A percentile compares a stretch with the other conserved stretches of the same genome.
phyloP scores from a whole-genome alignment of 768 basidiomycete species.

The Leccinum broughii region DNA sequence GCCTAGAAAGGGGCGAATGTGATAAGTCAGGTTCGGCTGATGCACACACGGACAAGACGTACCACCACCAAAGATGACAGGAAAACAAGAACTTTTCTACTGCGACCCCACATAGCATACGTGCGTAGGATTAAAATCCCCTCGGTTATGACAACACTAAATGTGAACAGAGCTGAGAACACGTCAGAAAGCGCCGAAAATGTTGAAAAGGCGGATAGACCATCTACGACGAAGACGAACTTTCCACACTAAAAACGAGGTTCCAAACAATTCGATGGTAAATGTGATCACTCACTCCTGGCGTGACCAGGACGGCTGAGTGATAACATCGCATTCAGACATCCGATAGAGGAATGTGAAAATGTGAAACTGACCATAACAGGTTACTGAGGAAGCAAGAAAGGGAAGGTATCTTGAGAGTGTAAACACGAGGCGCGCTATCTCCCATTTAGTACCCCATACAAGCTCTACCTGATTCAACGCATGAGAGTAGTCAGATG shows the following conservation, averaged over 20 bases:
- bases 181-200: neutral
- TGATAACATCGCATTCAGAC: neutral
- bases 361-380: slow-evolving; percentile 17
- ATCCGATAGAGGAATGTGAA: neutral
- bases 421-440: slow-evolving; percentile 25
- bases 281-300: slow-evolving; percentile 6
- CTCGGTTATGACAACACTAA: slow-evolving; percentile 16
- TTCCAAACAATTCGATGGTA: neutral
- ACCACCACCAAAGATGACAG: slow-evolving; percentile 19
- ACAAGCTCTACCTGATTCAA: slow-evolving; percentile 20
- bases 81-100: slow-evolving; percentile 14
- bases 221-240: slow-evolving; percentile 20
- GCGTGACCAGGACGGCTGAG: slow-evolving; percentile 10
- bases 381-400: slow-evolving; percentile 16
- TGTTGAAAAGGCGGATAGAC: neutral
- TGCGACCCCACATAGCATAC: slow-evolving; percentile 29
- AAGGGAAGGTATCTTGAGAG: slow-evolving; percentile 31
- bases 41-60: neutral
- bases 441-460: slow-evolving; percentile 26
- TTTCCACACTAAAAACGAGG: slow-evolving; percentile 18
- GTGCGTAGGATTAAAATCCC: slow-evolving; percentile 20
- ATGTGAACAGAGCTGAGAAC: slow-evolving; percentile 13
- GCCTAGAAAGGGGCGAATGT: slow-evolving; percentile 6
- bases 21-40: no score
- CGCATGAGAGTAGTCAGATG: neutral